Percentiles rank a stretch among this genome's conserved stretches.
Conservation (phyloP, 768 basidiomycete species). For the Nidula microcarpa region DNA sequence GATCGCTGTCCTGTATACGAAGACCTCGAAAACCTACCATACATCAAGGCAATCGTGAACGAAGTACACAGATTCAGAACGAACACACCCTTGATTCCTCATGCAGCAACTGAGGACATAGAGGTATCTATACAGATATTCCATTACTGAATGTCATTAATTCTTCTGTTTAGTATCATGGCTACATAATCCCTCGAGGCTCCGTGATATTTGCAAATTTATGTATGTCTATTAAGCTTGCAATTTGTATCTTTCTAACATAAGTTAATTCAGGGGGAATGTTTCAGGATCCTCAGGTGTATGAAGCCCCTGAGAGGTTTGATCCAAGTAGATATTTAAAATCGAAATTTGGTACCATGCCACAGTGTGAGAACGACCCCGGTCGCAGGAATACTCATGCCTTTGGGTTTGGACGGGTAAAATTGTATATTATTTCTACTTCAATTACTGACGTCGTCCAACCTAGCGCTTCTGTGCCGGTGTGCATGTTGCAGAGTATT, state of each 20-base stretch:
- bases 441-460: neutral
- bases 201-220: neutral
- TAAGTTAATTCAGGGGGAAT: neutral
- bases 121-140: neutral
- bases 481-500: neutral
- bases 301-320: neutral
- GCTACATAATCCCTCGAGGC: neutral
- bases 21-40: neutral
- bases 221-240: neutral
- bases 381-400: neutral
- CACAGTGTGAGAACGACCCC: neutral
- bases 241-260: neutral
- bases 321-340: neutral
- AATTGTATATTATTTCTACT: neutral
- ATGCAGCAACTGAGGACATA: neutral
- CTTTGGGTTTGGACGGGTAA: neutral
- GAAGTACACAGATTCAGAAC: neutral
- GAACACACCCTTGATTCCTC: neutral
- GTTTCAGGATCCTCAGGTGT: neutral
- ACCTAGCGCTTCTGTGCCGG: neutral
- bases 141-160: neutral
- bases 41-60: neutral
- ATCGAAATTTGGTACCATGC: neutral
- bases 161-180: neutral
- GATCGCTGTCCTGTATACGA: neutral